phyloP scores from a whole-genome alignment of 441 rosid genomes.

The Theobroma grandiflorum region DNA sequence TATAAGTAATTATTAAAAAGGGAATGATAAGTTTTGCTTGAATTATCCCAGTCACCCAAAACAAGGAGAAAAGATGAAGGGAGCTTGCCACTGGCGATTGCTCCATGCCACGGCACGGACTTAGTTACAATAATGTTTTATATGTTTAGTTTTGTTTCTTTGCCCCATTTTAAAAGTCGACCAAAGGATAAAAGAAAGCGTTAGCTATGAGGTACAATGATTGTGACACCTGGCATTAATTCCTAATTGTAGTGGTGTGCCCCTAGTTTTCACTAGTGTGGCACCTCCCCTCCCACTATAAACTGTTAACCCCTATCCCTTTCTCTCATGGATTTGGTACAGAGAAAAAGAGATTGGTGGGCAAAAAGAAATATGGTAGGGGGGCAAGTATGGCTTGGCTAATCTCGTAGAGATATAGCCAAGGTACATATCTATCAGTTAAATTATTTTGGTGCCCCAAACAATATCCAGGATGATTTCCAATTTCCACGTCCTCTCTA shows the following conservation, averaged over 20 bases:
- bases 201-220: background rate
- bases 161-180: too few relatives aligned
- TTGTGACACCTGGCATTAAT: conserved; percentile 1
- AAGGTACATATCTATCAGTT: background rate
- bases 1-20: too few relatives aligned
- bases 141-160: too few relatives aligned
- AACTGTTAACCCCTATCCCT: background rate
- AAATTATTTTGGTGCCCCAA: background rate
- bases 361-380: background rate
- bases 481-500: conserved; percentile 11
- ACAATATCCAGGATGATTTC: background rate
- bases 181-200: too few relatives aligned
- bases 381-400: background rate
- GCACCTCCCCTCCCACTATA: background rate
- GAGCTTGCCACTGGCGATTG: too few relatives aligned
- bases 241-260: background rate
- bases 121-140: too few relatives aligned
- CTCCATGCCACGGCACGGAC: too few relatives aligned
- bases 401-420: background rate
- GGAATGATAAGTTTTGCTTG: too few relatives aligned
- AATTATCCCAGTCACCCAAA: too few relatives aligned
- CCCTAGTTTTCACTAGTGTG: background rate
- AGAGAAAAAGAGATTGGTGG: background rate
- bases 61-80: too few relatives aligned
- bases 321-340: background rate